phyloP scores from a whole-genome alignment of 1,284 basidiomycete genomes.

The Austroboletus niveus region DNA sequence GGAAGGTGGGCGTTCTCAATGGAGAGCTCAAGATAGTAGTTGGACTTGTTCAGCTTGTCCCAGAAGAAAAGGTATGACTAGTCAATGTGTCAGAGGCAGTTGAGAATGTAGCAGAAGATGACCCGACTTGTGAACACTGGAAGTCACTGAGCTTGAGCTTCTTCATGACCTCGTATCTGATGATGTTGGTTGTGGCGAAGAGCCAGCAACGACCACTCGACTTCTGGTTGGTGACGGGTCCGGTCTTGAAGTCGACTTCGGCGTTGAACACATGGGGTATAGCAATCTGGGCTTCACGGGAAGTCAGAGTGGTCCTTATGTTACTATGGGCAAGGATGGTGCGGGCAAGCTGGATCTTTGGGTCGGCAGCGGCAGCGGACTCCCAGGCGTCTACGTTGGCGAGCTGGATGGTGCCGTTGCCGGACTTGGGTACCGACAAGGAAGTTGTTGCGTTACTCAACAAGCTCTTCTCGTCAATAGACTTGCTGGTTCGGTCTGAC shows the following conservation, averaged over 20 bases:
- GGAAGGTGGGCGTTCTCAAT: conserved; percentile 82
- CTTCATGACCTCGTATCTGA: conserved; percentile 84
- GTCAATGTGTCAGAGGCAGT: conserved; percentile 10
- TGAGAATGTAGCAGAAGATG: not conserved
- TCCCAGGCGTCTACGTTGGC: conserved; percentile 68
- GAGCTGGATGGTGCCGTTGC: conserved; percentile 58
- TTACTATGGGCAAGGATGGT: conserved; percentile 78
- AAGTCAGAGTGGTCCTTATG: conserved; percentile 64
- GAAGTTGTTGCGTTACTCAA: not conserved
- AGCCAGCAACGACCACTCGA: conserved; percentile 89
- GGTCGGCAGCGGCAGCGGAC: conserved; percentile 48
- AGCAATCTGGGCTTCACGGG: conserved; percentile 60
- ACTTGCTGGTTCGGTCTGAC: conserved; percentile 20
- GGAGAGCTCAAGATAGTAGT: conserved; percentile 89
- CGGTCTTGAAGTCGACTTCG: conserved; percentile 75
- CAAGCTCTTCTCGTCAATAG: conserved; percentile 28
- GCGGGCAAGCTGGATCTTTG: conserved; percentile 75
- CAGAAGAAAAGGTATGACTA: conserved; percentile 91
- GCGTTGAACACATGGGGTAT: conserved; percentile 86
- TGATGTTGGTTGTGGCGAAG: conserved; percentile 87
- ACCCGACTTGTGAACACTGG: conserved; percentile 78
- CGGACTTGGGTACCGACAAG: conserved; percentile 33
- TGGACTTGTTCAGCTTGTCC: conserved; percentile 94
- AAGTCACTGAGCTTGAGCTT: conserved; percentile 84
- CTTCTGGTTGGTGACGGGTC: conserved; percentile 87